These are phyloP conservation scores for Toxoplasma gondii DNA, from an alignment of 169 alveolate species.

Conservation along the genomic window DNA sequence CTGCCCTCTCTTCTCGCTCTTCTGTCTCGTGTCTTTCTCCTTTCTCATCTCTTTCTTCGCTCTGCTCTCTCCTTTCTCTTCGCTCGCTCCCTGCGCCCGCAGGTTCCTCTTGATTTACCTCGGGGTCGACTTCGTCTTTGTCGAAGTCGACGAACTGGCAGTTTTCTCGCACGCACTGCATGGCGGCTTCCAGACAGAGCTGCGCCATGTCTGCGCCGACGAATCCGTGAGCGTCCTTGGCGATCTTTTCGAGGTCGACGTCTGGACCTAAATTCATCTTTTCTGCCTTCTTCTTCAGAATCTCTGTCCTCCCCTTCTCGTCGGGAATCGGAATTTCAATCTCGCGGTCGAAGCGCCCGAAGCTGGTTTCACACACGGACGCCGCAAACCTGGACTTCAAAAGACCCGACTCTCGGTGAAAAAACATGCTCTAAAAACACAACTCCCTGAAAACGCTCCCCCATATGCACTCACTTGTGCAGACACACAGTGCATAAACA, in stretches of 20 bases:
- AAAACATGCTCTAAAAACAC: no score
- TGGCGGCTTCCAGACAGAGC: conserved; percentile 96
- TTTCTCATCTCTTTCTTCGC: no score
- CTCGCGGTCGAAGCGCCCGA: conserved; percentile 89
- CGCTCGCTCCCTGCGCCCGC: no score
- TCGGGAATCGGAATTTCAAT: conserved; percentile 87
- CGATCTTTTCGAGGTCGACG: conserved; percentile 84
- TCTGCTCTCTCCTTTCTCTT: no score
- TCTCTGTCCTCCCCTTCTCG: conserved; percentile 89
- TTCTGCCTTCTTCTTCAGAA: conserved; percentile 85
- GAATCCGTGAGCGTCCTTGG: conserved; percentile 92
- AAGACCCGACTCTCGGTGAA: not conserved
- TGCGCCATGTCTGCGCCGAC: conserved; percentile 95
- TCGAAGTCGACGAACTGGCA: conserved; percentile 98
- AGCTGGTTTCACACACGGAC: conserved; percentile 68
- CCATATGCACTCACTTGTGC: no score
- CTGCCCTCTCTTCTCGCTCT: conserved; percentile 61
- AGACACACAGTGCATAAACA: not conserved
- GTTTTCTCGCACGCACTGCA: conserved; percentile 97
- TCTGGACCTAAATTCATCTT: conserved; percentile 86
- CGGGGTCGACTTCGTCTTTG: conserved; percentile 96
- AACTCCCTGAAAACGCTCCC: not conserved
- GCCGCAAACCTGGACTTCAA: not conserved
- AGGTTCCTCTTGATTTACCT: conserved; percentile 75
- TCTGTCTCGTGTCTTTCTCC: conserved; percentile 24